Base-by-base conservation (phyloP, 257 asterid species). In the Solanum etuberosum region DNA sequence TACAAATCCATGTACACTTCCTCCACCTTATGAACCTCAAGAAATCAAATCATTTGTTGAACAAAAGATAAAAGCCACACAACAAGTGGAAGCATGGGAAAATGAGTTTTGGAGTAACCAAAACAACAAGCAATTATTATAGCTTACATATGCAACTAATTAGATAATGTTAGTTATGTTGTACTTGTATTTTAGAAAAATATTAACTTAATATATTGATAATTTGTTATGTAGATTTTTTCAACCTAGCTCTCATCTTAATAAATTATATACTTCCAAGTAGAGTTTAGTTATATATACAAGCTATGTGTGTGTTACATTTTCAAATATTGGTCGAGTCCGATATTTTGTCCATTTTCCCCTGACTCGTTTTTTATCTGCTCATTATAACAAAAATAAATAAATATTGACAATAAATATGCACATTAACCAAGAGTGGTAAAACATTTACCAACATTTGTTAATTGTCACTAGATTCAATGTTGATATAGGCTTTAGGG, bases 61-160 rank as follows among this genome's bases (percentile, higher is more conserved):
- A 12, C 87, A 65, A 23, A 94, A 90, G 21, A 85, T 46, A 72
- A 92, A 86, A 87, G 90, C 92, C 43, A 91, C 88, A 54, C 85
- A 88, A 37, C 89, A 95, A 90, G 98, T 95, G n/a, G 98, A 93
- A 90, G 89, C 88, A 7, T 93, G 93, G 98, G 98, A 93, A 91
- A 90, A 89, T 86, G 89, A 91, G 37, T 95, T 93, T 54, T 96
- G 96, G 97, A 90, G 85, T 21, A 89, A 86, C 23, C 90, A 51
- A 67, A 90, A 83, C 89, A 91, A 83, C 86, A 90, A 65, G 35
- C 76, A 37, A 57, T 29, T 27, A 20, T 3, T 65, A 65, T 65
- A 65, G 73, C 20, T 89, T 85, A 77, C 25, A 5, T 13, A 13
- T 73, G 15, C 32, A 11, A 11, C 27, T 48, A 73, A 25, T 12